Evolutionary conservation across 2,329 filamentous ascomycete genomes (phyloP), one percentile per base, ranked within the genome.

Genomic region (Aaosphaeria pasadenensis): DNA sequence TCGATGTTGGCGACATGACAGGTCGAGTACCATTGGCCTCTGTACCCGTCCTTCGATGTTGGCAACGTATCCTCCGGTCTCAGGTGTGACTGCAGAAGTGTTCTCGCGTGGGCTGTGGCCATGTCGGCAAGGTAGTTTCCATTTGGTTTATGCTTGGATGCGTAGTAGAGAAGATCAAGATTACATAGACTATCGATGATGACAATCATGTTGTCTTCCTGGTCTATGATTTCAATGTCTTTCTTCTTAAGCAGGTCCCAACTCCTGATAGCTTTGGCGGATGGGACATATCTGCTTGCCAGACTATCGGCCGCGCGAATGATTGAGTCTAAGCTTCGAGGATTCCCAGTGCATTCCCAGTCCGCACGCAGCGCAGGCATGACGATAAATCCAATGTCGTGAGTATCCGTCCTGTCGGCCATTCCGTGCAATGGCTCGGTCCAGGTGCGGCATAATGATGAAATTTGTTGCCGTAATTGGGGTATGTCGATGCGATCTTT

Each of bases 1-100:
- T 75, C 58, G 32, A 77, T 72, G 40, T 73, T 66, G 30, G 73
- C 69, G 1, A 77, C 64, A 46, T 77, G 74, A 47, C 42, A 70
- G 5, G 62, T 57, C 62, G 71, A 73, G 7, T 49, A 57, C 56
- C 54, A 59, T 42, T 57, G 54, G 3, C 56, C 54, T 5, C 29
- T 53, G 41, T 55, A 59, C 1, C 41, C 45, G 4, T 51, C 45
- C 33, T 52, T 50, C 1, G 51, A 50, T 24, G 39, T 36, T 1
- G 41, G 42, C 4, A 45, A 4, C 39, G 9, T 5, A 6, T 43
- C 17, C 11, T 43, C 41, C 6, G 41, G 41, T 7, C 41, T 7
- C 7, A 43, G 9, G 29, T 43, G 41, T 7, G 41, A 43, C 7
- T 30, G 11, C 41, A 43, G 17, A 24, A 43, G 41, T 17, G 41